phyloP scores from a whole-genome alignment of 2,329 filamentous ascomycete genomes.

The Hymenotorrendiella dingleyae region DNA sequence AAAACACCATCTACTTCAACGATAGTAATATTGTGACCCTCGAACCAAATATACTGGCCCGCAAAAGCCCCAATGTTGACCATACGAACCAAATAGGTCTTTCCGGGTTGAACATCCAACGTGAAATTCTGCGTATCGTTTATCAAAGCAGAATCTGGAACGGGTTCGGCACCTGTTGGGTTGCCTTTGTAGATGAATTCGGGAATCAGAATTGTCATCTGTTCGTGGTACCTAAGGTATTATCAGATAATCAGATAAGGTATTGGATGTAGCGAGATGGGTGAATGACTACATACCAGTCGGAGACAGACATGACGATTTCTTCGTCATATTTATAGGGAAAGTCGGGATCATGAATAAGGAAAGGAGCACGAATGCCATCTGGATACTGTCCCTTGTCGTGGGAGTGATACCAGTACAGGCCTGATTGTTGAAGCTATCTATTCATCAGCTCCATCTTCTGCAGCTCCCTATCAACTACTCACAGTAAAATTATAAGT shows the following conservation, averaged over 20 bases:
- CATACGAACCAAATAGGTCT: conserved; percentile 67
- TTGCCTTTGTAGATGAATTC: conserved; percentile 35
- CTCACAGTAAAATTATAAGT: conserved; percentile 68
- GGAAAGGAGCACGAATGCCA: conserved; percentile 49
- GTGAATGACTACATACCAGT: too few species aligned
- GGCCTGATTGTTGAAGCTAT: conserved; percentile 57
- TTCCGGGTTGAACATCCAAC: conserved; percentile 56
- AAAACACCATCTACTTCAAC: conserved; percentile 71
- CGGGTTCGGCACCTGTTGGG: conserved; percentile 48
- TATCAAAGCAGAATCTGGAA: conserved; percentile 63
- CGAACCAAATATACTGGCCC: conserved; percentile 60
- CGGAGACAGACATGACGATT: conserved; percentile 49
- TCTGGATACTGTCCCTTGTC: conserved; percentile 50
- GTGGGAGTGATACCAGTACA: conserved; percentile 71
- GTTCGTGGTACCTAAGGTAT: conserved; percentile 53
- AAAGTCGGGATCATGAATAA: conserved; percentile 46
- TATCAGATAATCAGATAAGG: too few species aligned
- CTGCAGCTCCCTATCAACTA: too few species aligned
- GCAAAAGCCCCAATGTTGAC: conserved; percentile 70
- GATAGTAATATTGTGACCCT: conserved; percentile 61
- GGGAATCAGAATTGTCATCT: conserved; percentile 43
- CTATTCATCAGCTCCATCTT: conserved; percentile 2
- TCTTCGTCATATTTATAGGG: conserved; percentile 49
- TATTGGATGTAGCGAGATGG: too few species aligned
- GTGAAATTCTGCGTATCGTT: conserved; percentile 62